Evolutionary conservation across 345 rosid genomes (phyloP).

Genomic region (Dimocarpus longan): DNA sequence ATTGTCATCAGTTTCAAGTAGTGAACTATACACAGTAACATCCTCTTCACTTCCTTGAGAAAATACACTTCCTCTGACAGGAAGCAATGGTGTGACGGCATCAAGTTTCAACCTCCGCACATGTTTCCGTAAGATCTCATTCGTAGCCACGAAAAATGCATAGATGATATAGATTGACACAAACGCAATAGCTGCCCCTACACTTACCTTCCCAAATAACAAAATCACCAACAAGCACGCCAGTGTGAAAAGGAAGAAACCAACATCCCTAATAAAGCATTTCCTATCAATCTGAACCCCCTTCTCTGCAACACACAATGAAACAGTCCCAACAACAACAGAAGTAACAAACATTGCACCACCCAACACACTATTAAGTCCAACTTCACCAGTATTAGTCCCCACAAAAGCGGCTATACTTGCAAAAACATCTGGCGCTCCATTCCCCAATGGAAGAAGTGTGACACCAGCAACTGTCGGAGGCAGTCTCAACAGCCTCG

Average conservation of each 20-base stretch:
- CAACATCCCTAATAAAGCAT: slow-evolving; percentile 79
- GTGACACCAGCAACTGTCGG: slow-evolving; percentile 90
- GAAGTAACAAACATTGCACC: slow-evolving; percentile 91
- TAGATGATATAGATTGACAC: slow-evolving; percentile 71
- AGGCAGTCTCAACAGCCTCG: slow-evolving; percentile 67
- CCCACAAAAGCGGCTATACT: slow-evolving; percentile 93
- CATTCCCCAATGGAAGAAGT: slow-evolving; percentile 91
- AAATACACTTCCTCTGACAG: slow-evolving; percentile 49
- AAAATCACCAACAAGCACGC: slow-evolving; percentile 53
- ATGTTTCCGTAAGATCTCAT: slow-evolving; percentile 79
- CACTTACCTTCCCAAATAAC: slow-evolving; percentile 66
- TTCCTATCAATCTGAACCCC: slow-evolving; percentile 69
- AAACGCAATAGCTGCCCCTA: slow-evolving; percentile 64
- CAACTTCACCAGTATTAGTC: slow-evolving; percentile 70
- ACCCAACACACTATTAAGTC: slow-evolving; percentile 88
- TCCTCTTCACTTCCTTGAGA: slow-evolving; percentile 48
- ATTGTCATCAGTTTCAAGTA: slow-evolving; percentile 54
- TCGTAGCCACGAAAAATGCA: slow-evolving; percentile 73
- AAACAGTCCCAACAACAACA: slow-evolving; percentile 81
- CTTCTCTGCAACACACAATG: slow-evolving; percentile 65
- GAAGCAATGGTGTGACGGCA: slow-evolving; percentile 53
- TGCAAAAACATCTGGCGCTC: slow-evolving; percentile 94
- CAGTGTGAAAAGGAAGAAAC: slow-evolving; percentile 74
- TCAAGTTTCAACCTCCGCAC: slow-evolving; percentile 48
- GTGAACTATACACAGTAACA: slow-evolving; percentile 40